phyloP scores from a whole-genome alignment of 345 rosid genomes.

The Corymbia maculata region DNA sequence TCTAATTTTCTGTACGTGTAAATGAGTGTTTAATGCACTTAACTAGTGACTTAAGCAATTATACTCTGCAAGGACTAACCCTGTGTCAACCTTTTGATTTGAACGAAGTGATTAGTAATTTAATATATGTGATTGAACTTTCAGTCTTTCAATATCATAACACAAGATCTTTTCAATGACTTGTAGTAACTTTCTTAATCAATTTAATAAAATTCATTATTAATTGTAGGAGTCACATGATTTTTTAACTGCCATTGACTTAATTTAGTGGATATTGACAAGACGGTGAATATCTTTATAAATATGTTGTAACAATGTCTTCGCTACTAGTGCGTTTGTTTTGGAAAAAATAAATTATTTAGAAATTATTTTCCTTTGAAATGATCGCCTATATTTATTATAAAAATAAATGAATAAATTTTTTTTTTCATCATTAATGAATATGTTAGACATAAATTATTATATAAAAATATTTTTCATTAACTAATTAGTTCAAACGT shows the following conservation, averaged over 20 bases:
- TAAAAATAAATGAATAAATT: background rate
- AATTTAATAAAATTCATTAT: background rate
- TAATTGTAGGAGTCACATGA: background rate
- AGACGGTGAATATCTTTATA: background rate
- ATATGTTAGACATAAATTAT: background rate
- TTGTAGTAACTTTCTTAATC: background rate
- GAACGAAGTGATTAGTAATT: background rate
- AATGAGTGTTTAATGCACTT: background rate
- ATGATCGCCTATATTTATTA: background rate
- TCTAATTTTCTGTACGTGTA: background rate
- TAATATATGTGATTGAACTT: background rate
- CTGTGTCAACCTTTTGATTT: background rate
- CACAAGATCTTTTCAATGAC: background rate
- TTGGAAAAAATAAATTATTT: background rate
- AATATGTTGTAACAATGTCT: background rate
- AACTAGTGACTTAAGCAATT: background rate
- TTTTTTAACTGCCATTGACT: background rate
- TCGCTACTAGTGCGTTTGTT: background rate
- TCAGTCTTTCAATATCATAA: background rate
- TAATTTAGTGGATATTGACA: background rate
- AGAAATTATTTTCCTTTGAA: accelerated
- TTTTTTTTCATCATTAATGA: accelerated
- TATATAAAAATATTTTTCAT: background rate
- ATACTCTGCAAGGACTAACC: background rate
- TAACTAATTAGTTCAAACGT: background rate